Conservation (phyloP, 2,329 filamentous ascomycete species). For the Claviceps sp. region DNA sequence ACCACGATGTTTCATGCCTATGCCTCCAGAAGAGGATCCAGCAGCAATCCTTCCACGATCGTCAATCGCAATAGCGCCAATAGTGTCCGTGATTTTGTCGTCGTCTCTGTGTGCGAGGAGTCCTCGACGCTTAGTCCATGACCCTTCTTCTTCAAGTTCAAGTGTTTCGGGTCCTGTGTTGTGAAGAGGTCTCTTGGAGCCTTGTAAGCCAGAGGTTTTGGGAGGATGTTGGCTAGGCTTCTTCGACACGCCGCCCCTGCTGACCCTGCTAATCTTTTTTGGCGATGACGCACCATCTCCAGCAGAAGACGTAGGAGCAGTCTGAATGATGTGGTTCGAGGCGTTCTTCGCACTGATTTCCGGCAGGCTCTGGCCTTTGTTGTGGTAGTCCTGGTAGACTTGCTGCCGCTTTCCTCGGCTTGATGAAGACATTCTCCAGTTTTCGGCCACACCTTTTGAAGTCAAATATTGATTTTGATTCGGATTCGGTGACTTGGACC, state of each 20-base stretch:
- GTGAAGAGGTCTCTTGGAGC: conserved; percentile 21
- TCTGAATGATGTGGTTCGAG: background rate
- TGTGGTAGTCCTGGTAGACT: background rate
- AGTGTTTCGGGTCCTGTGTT: background rate
- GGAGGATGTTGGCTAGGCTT: background rate
- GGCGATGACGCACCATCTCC: conserved; percentile 11
- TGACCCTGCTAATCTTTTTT: conserved; percentile 3
- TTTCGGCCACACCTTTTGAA: background rate
- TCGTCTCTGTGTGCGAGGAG: conserved; percentile 25
- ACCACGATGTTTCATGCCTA: conserved; percentile 94
- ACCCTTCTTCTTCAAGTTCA: conserved; percentile 4
- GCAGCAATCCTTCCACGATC: conserved; percentile 77
- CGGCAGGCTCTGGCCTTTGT: background rate
- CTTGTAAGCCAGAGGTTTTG: conserved; percentile 7
- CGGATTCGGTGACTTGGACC: background rate
- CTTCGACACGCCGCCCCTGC: background rate
- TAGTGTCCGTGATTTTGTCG: conserved; percentile 73
- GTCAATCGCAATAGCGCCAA: conserved; percentile 91
- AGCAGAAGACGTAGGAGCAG: background rate
- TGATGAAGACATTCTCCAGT: background rate
- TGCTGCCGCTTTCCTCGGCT: background rate
- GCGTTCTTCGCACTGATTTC: background rate
- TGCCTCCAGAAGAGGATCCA: conserved; percentile 90
- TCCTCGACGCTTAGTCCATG: conserved; percentile 8
- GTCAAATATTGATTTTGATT: background rate